Base-by-base conservation (phyloP, 2,329 filamentous ascomycete species). In the Diaporthe sp. region DNA sequence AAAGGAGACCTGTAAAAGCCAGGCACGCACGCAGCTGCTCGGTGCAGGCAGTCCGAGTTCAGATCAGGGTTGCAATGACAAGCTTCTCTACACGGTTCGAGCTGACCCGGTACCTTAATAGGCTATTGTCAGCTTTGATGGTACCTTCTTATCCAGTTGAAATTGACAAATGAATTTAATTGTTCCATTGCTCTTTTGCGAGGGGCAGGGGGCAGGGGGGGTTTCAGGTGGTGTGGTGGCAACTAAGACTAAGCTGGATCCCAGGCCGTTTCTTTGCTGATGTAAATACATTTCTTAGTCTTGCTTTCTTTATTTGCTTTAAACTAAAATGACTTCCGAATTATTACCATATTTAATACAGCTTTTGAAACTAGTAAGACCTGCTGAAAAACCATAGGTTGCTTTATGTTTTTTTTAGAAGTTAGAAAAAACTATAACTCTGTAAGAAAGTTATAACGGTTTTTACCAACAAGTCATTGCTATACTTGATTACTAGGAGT, bases 331-430 rank as follows among this genome's bases (percentile, higher is more conserved):
- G 2, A 13, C 4, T 39, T 13, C 37, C 3, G 37, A 12, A 3
- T 9, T 37, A 37, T 0, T 37, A 9, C 0, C 0, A 37, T 10
- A 37, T 2, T 1, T 2, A 37, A 10, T 37, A 37, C 1, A 10
- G 0, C 1, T 10, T 10, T 1, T 37, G 34, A 37, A 37, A 37
- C 7, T 37, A 37, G 9, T 37, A 37, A 2, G 7, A 37, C 9
- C 6, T 37, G 9, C 34, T 9, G 9, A 37, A 9, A 37, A 37
- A 37, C 28, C 28, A 4, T 31, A 4, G 28, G 28, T n/a, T n/a
- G n/a, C n/a, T n/a, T n/a, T n/a, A n/a, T n/a, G 28, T 4, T 31
- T 31, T 4, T 31, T 31, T 31, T 31, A 31, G 28, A 31, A 31
- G 4, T 31, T 31, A 31, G 28, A 31, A 31, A 31, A 31, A 31